These are phyloP conservation scores for Blastocystis hominis DNA, from an alignment of 352 stramenopile genomes.

Conservation along the genomic window DNA sequence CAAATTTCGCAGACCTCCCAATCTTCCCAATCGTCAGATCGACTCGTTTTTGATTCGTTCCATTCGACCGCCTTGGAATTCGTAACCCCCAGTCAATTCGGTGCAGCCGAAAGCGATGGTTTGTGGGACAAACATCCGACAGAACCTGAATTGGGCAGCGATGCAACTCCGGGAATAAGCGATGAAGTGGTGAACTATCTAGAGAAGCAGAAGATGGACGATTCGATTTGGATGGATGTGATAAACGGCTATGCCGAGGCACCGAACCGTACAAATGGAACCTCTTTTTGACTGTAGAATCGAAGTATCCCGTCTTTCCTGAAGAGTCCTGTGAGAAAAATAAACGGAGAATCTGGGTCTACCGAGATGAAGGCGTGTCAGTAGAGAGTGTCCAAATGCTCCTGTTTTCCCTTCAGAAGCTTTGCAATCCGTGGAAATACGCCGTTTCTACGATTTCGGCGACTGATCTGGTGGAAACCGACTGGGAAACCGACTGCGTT, in stretches of 20 bases:
- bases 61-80: neutral
- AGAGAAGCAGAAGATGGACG: neutral
- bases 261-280: neutral
- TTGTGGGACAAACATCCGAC: neutral
- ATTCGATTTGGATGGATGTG: neutral
- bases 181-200: neutral
- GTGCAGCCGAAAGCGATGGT: neutral
- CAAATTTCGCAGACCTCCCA: neutral
- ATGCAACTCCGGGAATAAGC: neutral
- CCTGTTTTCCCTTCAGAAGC: neutral
- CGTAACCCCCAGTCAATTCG: neutral
- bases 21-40: neutral
- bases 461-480: neutral
- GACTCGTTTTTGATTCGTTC: neutral
- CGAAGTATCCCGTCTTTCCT: neutral
- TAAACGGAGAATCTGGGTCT: neutral
- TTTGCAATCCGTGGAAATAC: neutral
- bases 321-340: neutral
- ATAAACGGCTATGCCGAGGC: neutral
- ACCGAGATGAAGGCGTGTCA: neutral
- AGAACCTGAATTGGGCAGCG: neutral
- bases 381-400: neutral
- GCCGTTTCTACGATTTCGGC: neutral
- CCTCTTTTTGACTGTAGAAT: neutral
- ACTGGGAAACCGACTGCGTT: conserved; percentile 1